These are phyloP conservation scores for Dictyostelium intermedium DNA, from an alignment of 78 protist species.

Conservation along the genomic window DNA sequence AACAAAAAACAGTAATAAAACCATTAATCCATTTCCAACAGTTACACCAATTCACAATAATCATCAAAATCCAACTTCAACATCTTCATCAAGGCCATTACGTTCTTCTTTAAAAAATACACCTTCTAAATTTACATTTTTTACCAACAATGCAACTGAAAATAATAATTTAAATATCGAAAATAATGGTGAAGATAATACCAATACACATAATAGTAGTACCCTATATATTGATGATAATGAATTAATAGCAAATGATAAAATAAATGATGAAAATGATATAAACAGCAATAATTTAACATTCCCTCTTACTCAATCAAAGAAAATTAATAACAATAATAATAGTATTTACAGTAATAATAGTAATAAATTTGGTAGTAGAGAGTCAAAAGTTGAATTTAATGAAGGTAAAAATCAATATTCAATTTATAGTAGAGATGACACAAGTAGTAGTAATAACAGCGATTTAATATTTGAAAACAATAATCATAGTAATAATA, in stretches of 20 bases:
- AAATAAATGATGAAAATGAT: not conserved
- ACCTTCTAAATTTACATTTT: not conserved
- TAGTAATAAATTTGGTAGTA: not conserved
- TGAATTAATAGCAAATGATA: not conserved
- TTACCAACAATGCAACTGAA: not conserved
- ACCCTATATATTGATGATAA: not conserved
- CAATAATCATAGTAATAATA: no score
- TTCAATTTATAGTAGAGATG: not conserved
- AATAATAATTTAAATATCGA: not conserved
- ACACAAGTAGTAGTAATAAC: not conserved
- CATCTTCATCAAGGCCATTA: not conserved
- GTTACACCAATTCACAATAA: not conserved
- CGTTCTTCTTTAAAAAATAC: not conserved
- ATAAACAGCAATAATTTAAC: not conserved
- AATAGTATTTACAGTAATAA: not conserved
- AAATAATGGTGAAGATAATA: not conserved
- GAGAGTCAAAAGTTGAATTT: constrained; percentile 5
- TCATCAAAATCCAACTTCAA: not conserved
- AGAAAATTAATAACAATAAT: not conserved
- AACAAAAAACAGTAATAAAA: not conserved
- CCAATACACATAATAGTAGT: not conserved
- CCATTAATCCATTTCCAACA: not conserved
- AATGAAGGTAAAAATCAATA: not conserved
- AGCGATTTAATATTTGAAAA: not conserved
- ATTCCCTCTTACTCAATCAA: not conserved